Evolutionary conservation across 192 early-diverging fungal genomes (phyloP).

Genomic region (Mycoemilia scoparia): DNA sequence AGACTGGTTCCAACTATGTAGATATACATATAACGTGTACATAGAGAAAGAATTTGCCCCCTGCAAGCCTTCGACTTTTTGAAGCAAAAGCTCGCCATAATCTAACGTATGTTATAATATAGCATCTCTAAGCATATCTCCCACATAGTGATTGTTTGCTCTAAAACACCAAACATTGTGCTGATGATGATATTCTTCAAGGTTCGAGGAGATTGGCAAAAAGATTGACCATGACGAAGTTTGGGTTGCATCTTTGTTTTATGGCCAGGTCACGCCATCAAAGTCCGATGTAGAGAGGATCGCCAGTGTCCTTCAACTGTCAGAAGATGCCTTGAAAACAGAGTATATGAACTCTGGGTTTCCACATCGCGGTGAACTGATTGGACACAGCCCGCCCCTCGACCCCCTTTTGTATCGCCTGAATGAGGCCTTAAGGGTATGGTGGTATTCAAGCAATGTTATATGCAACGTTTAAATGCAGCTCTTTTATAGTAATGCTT

Average conservation of each 20-base stretch:
- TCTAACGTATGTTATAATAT: conserved; percentile 9
- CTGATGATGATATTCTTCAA: conserved; percentile 6
- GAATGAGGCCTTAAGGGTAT: conserved; percentile 19
- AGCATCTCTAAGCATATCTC: not conserved
- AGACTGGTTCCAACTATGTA: no score
- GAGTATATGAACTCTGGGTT: conserved; percentile 22
- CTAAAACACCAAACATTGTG: not conserved
- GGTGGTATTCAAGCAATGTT: no score
- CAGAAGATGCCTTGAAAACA: conserved; percentile 19
- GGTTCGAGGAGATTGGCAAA: conserved; percentile 37
- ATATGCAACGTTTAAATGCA: no score
- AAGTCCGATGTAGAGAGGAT: conserved; percentile 18
- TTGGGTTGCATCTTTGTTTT: conserved; percentile 48
- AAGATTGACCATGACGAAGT: conserved; percentile 38
- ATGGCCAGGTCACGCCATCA: conserved; percentile 37
- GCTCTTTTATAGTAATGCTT: no score
- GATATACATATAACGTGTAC: no score
- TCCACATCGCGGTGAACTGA: conserved; percentile 6
- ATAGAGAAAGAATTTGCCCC: conserved; percentile 8
- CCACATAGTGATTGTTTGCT: not conserved
- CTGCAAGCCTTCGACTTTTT: conserved; percentile 17
- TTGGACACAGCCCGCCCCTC: not conserved
- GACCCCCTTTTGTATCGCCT: conserved; percentile 17
- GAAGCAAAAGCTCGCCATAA: conserved; percentile 22
- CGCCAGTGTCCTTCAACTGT: conserved; percentile 19